Conservation (phyloP, 2,329 filamentous ascomycete species). For the Venturia nashicola region DNA sequence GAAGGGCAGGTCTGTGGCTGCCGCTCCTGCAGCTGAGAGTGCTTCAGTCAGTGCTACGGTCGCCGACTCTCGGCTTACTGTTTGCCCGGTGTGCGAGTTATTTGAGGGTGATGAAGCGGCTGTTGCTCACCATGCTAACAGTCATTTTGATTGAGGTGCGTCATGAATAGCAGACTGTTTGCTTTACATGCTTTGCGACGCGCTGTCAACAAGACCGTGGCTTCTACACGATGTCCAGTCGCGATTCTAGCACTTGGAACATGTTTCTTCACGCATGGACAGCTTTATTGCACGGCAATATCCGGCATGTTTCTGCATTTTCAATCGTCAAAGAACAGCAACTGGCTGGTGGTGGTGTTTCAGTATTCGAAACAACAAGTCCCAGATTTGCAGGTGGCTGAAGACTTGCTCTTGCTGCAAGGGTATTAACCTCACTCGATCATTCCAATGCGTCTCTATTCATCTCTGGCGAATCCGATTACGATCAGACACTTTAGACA, state of each 20-base stretch:
- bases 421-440: neutral
- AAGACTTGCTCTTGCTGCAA: neutral
- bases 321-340: neutral
- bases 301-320: neutral
- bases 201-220: neutral
- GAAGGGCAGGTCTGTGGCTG: neutral
- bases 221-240: neutral
- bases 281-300: neutral
- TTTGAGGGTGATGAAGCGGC: slow-evolving; percentile 8
- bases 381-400: neutral
- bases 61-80: neutral
- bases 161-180: neutral
- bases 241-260: neutral
- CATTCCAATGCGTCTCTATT: neutral
- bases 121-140: slow-evolving; percentile 8
- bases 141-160: slow-evolving; percentile 8
- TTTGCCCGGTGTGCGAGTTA: slow-evolving; percentile 7
- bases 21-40: neutral
- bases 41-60: neutral
- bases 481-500: neutral
- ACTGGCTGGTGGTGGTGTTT: neutral
- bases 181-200: neutral
- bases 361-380: neutral
- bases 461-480: neutral
- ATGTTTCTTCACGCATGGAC: neutral